phyloP scores from a whole-genome alignment of 768 basidiomycete genomes.

The Pulveroboletus frians region DNA sequence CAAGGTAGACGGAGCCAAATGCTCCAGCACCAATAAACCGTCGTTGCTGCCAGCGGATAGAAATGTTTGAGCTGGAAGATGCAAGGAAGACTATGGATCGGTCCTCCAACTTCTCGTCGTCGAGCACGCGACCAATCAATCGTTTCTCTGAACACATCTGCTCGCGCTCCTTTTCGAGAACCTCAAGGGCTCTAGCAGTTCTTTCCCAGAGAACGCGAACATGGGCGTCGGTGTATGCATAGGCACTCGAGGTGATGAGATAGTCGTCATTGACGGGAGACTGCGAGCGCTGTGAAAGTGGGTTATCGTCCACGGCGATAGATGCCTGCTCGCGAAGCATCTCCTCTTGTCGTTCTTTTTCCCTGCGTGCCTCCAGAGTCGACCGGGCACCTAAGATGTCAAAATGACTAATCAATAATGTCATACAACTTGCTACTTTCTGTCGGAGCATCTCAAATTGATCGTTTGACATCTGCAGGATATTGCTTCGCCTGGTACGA shows the following conservation, averaged over 20 bases:
- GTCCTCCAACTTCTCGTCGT: conserved; percentile 91
- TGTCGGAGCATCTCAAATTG: conserved; percentile 89
- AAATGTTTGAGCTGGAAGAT: conserved; percentile 91
- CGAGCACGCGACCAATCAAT: conserved; percentile 84
- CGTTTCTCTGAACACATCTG: conserved; percentile 64
- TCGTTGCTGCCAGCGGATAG: conserved; percentile 97
- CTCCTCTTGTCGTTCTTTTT: conserved; percentile 81
- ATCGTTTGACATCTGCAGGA: conserved; percentile 78
- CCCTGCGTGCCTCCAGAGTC: conserved; percentile 79
- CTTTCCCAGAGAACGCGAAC: conserved; percentile 77
- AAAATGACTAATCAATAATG: conserved; percentile 93
- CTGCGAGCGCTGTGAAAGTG: conserved; percentile 42
- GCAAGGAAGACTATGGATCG: conserved; percentile 91
- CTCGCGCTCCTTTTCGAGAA: conserved; percentile 63
- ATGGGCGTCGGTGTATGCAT: conserved; percentile 54
- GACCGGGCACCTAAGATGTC: conserved; percentile 96
- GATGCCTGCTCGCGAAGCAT: conserved; percentile 50
- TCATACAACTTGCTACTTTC: conserved; percentile 95
- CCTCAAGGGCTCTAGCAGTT: conserved; percentile 49
- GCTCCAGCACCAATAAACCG: conserved; percentile 98
- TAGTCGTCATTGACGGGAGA: conserved; percentile 36
- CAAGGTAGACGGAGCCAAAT: conserved; percentile 98
- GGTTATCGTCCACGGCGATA: conserved; percentile 41
- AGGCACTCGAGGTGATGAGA: conserved; percentile 22
- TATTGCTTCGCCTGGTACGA: conserved; percentile 83